Conservation (phyloP, 2,329 filamentous ascomycete species). For the Elsinoe arachidis region DNA sequence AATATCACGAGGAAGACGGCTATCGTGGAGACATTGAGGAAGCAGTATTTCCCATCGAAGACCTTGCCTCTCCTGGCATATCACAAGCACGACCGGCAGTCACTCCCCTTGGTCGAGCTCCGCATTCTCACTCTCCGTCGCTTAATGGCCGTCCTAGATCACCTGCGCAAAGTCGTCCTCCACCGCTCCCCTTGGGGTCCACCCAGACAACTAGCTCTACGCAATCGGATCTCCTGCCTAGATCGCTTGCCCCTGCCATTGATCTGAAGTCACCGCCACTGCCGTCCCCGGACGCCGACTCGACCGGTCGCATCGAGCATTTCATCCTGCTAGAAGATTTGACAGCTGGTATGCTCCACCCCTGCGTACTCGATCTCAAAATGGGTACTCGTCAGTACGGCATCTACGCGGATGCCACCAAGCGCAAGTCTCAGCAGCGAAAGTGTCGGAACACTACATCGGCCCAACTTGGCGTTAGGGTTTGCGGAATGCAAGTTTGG, state of each 20-base stretch:
- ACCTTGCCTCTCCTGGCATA: slow-evolving; percentile 22
- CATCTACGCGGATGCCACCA: slow-evolving; percentile 82
- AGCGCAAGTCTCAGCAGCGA: slow-evolving; percentile 81
- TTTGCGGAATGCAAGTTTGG: slow-evolving; percentile 96
- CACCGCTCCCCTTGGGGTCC: background rate
- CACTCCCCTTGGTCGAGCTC: background rate
- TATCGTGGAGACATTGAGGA: slow-evolving; percentile 72
- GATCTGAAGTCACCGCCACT: slow-evolving; percentile 36
- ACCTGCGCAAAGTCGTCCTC: background rate
- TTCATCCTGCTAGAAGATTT: slow-evolving; percentile 91
- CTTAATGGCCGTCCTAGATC: background rate
- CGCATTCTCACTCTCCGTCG: background rate
- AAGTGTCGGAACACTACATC: slow-evolving; percentile 94
- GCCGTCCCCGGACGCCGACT: slow-evolving; percentile 24
- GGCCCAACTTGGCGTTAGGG: slow-evolving; percentile 77
- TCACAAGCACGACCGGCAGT: slow-evolving; percentile 13
- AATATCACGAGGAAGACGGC: slow-evolving; percentile 84
- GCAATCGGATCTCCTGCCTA: background rate
- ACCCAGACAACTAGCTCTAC: background rate
- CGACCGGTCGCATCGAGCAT: slow-evolving; percentile 63
- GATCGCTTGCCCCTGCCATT: slow-evolving; percentile 23
- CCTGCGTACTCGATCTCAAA: slow-evolving; percentile 94
- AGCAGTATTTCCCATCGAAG: slow-evolving; percentile 61
- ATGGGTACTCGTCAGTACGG: slow-evolving; percentile 98
- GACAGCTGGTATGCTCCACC: slow-evolving; percentile 90